These are phyloP conservation scores for Actinomortierella ambigua DNA, from an alignment of 371 early-diverging fungal species.

Conservation along the genomic window DNA sequence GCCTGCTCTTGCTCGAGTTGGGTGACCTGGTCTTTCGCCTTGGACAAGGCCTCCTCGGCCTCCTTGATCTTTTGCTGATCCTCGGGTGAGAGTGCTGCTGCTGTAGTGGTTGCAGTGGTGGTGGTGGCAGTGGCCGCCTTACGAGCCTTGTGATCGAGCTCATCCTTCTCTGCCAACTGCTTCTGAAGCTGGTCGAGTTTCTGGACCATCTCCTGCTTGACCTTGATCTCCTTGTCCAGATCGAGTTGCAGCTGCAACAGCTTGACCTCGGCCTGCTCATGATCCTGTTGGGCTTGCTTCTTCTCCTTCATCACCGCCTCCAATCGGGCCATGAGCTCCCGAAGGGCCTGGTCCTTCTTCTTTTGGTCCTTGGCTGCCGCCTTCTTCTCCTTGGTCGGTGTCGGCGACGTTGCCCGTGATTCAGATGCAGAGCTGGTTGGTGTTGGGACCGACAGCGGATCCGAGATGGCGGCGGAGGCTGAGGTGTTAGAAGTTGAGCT, in stretches of 20 bases:
- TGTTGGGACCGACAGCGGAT: conserved; percentile 27
- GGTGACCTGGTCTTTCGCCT: too few relatives aligned
- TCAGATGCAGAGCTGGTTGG: conserved; percentile 8
- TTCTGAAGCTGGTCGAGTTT: conserved; percentile 51
- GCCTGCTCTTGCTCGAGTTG: conserved; percentile 2
- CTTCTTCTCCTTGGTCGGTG: conserved; percentile 37
- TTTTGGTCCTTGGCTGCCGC: conserved; percentile 34
- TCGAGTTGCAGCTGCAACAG: conserved; percentile 44
- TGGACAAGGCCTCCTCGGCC: too few relatives aligned
- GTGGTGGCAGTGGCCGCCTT: not conserved
- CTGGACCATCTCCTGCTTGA: conserved; percentile 55
- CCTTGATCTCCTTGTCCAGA: conserved; percentile 55
- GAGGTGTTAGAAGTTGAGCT: conserved; percentile 1
- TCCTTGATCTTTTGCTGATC: not conserved
- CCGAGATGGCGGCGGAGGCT: conserved; percentile 14
- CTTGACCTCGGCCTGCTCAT: conserved; percentile 41
- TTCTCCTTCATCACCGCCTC: conserved; percentile 42
- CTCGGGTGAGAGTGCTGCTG: too few relatives aligned
- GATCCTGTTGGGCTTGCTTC: conserved; percentile 41
- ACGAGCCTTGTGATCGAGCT: conserved; percentile 7
- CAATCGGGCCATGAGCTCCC: conserved; percentile 38
- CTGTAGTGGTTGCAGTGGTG: not conserved
- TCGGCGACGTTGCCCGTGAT: conserved; percentile 28
- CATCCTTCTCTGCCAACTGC: conserved; percentile 52
- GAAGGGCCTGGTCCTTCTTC: conserved; percentile 40